Conservation (phyloP, 306 rosid species). For the Macrotyloma uniflorum region DNA sequence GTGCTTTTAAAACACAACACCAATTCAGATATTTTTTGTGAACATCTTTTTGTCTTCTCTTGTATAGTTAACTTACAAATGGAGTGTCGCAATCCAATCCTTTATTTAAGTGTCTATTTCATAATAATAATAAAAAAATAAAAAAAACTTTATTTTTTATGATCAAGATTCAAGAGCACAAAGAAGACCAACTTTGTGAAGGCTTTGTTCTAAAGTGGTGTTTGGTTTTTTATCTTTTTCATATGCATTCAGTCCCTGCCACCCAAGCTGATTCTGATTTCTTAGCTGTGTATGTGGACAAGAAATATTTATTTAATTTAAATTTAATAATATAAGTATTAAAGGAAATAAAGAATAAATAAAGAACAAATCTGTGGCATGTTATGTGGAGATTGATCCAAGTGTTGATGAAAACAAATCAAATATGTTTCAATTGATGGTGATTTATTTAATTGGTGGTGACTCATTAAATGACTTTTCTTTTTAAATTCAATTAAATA, state of each 20-base stretch:
- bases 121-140: neutral
- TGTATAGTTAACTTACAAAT: neutral
- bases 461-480: too few species aligned
- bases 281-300: neutral
- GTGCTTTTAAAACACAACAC: neutral
- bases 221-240: neutral
- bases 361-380: neutral
- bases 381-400: neutral
- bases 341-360: too few species aligned
- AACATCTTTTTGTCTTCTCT: neutral
- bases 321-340: too few species aligned
- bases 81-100: neutral
- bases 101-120: neutral
- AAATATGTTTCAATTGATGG: neutral
- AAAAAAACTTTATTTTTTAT: neutral
- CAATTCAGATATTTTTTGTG: neutral
- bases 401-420: neutral
- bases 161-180: neutral
- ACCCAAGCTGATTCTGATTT: neutral
- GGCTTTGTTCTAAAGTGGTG: neutral
- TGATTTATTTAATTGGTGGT: neutral
- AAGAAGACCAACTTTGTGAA: slow-evolving; percentile 9
- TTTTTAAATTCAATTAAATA: too few species aligned
- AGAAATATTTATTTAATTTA: neutral
- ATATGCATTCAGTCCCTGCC: neutral